phyloP scores from a whole-genome alignment of 768 basidiomycete genomes.

The Lactarius psammicola region DNA sequence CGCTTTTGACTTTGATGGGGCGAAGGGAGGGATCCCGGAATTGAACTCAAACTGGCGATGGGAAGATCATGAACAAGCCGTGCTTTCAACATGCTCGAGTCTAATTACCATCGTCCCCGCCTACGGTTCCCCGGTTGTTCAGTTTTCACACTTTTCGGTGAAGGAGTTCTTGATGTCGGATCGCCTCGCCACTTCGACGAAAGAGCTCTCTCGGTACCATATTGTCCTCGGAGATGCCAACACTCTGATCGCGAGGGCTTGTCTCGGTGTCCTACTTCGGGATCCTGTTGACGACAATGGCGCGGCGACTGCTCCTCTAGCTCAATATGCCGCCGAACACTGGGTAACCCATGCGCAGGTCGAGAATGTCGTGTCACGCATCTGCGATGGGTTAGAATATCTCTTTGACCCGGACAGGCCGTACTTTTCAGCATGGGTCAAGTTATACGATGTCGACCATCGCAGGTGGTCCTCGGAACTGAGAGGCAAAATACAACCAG shows the following conservation, averaged over 20 bases:
- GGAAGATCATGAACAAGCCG: background rate
- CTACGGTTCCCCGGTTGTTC: background rate
- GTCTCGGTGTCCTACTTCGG: background rate
- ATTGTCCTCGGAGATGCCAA: background rate
- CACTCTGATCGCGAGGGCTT: background rate
- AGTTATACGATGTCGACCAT: background rate
- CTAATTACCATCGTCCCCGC: background rate
- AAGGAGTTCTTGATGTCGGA: background rate
- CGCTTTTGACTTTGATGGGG: background rate
- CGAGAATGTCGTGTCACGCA: no score
- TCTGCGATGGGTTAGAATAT: no score
- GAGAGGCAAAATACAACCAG: no score
- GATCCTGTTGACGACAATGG: background rate
- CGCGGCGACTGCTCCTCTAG: background rate
- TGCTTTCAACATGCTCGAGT: background rate
- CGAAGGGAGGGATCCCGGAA: background rate
- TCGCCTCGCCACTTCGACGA: background rate
- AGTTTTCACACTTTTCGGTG: background rate
- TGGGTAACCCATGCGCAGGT: background rate
- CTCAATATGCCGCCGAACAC: background rate
- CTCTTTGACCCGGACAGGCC: no score
- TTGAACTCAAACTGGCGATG: background rate
- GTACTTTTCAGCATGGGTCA: no score
- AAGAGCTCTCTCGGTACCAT: background rate
- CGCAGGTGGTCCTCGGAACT: fast-evolving